Evolutionary conservation across 2,329 filamentous ascomycete species (phyloP).

Genomic region (Thermothelomyces thermophilus): DNA sequence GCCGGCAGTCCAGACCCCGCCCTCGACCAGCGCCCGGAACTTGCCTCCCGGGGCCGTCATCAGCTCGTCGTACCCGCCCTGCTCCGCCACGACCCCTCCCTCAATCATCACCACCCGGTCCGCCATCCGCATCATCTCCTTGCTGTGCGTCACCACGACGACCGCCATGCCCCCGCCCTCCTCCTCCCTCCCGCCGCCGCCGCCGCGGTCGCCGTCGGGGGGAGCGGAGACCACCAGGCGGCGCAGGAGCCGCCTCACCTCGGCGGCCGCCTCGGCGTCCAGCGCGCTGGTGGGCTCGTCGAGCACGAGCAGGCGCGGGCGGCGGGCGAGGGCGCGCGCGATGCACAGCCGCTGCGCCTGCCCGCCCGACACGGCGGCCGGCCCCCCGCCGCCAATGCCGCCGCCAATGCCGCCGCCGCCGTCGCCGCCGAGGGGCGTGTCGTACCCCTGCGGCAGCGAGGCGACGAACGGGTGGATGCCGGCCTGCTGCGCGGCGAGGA

Average conservation of each 20-base stretch:
- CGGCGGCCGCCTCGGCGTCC: slow-evolving; percentile 60
- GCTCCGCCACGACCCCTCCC: slow-evolving; percentile 58
- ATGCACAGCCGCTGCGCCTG: slow-evolving; percentile 79
- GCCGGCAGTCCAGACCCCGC: slow-evolving; percentile 26
- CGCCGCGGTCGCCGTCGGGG: neutral
- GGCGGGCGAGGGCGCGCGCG: slow-evolving; percentile 67
- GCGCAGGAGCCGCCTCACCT: slow-evolving; percentile 57
- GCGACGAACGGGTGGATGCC: slow-evolving; percentile 71
- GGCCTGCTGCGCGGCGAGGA: slow-evolving; percentile 47
- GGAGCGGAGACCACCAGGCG: slow-evolving; percentile 37
- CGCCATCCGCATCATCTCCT: slow-evolving; percentile 80
- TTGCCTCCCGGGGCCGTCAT: slow-evolving; percentile 37
- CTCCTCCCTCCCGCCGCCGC: neutral
- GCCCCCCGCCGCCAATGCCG: neutral
- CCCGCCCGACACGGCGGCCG: slow-evolving; percentile 59
- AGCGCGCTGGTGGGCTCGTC: slow-evolving; percentile 84
- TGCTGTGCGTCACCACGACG: slow-evolving; percentile 73
- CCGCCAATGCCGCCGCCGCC: slow-evolving; percentile 41
- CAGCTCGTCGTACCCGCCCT: slow-evolving; percentile 60
- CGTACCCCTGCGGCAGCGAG: slow-evolving; percentile 63
- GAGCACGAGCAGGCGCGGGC: slow-evolving; percentile 66
- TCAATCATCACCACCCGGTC: slow-evolving; percentile 67
- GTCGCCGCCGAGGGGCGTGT: slow-evolving; percentile 70
- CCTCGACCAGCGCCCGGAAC: slow-evolving; percentile 43
- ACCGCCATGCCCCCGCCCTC: slow-evolving; percentile 51